Conservation (phyloP, 768 basidiomycete species). For the Wakefieldia striispora region DNA sequence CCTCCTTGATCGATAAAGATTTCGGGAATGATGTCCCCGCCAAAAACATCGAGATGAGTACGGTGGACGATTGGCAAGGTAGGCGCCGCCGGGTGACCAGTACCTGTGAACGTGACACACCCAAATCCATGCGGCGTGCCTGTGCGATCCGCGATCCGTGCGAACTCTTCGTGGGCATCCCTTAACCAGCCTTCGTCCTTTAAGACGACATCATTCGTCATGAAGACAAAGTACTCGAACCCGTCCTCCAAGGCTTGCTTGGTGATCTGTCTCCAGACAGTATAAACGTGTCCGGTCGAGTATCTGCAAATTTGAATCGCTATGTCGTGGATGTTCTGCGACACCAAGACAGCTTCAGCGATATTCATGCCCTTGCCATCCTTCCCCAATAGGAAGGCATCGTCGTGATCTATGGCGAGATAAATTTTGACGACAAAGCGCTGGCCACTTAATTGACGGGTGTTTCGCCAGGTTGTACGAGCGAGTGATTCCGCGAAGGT, state of each 20-base stretch:
- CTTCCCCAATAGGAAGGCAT: slow-evolving; percentile 36
- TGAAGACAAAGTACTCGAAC: slow-evolving; percentile 49
- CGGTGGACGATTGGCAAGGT: slow-evolving; percentile 59
- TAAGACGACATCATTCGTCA: slow-evolving; percentile 54
- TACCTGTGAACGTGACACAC: slow-evolving; percentile 56
- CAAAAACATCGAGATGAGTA: slow-evolving; percentile 54
- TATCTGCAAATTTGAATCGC: slow-evolving; percentile 35
- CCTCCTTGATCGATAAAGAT: slow-evolving; percentile 59
- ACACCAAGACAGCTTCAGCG: slow-evolving; percentile 37
- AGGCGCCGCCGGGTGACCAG: slow-evolving; percentile 56
- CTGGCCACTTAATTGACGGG: slow-evolving; percentile 28
- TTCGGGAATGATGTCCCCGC: slow-evolving; percentile 48
- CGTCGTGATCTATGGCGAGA: slow-evolving; percentile 52
- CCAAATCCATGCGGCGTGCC: slow-evolving; percentile 47
- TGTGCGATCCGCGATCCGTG: slow-evolving; percentile 27
- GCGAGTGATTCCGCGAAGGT: slow-evolving; percentile 43
- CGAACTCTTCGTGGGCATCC: slow-evolving; percentile 39
- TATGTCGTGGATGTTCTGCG: slow-evolving; percentile 38
- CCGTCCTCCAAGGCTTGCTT: slow-evolving; percentile 44
- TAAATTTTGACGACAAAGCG: slow-evolving; percentile 44
- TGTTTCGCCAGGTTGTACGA: slow-evolving; percentile 47
- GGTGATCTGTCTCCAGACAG: slow-evolving; percentile 52
- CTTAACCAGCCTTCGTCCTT: slow-evolving; percentile 53
- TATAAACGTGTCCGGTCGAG: slow-evolving; percentile 48
- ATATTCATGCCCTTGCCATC: slow-evolving; percentile 23